Evolutionary conservation across 257 asterid species (phyloP).

Genomic region (Phtheirospermum japonicum): DNA sequence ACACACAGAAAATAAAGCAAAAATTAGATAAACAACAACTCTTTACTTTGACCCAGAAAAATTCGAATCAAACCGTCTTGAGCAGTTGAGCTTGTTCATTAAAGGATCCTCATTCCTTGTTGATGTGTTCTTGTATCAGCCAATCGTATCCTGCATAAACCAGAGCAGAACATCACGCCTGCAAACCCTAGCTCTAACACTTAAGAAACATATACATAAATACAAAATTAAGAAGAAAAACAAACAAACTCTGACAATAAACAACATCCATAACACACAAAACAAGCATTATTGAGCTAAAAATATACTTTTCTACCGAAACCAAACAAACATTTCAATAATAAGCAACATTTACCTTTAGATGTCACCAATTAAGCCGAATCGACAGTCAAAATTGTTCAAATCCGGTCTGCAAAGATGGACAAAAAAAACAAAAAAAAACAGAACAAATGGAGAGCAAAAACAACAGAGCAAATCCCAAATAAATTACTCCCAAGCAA

Average conservation of each 20-base stretch:
- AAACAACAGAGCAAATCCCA: conserved; percentile 27
- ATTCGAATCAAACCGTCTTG: conserved; percentile 29
- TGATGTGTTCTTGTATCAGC: conserved; percentile 22
- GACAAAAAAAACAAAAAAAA: not conserved
- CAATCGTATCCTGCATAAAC: conserved; percentile 35
- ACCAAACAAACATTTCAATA: conserved; percentile 8
- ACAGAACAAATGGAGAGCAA: no score
- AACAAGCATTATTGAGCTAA: not conserved
- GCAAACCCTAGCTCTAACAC: conserved; percentile 22
- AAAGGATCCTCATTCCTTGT: conserved; percentile 28
- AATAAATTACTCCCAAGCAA: conserved; percentile 26
- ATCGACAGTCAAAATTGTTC: conserved; percentile 25
- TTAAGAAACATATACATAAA: no score
- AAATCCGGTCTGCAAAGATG: conserved; percentile 25
- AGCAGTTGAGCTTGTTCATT: conserved; percentile 24
- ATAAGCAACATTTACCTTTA: conserved; percentile 29
- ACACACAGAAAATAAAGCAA: conserved; percentile 20
- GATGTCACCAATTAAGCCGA: conserved; percentile 32
- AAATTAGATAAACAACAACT: conserved; percentile 26
- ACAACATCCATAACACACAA: conserved; percentile 1
- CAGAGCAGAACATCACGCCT: conserved; percentile 33
- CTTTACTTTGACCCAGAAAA: conserved; percentile 30
- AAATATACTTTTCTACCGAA: not conserved
- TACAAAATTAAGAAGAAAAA: no score
- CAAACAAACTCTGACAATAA: no score